Percentiles rank a stretch among this genome's conserved stretches.
These are phyloP conservation scores for Coprinopsis sp. DNA, from an alignment of 768 basidiomycete genomes.

Conservation along the genomic window DNA sequence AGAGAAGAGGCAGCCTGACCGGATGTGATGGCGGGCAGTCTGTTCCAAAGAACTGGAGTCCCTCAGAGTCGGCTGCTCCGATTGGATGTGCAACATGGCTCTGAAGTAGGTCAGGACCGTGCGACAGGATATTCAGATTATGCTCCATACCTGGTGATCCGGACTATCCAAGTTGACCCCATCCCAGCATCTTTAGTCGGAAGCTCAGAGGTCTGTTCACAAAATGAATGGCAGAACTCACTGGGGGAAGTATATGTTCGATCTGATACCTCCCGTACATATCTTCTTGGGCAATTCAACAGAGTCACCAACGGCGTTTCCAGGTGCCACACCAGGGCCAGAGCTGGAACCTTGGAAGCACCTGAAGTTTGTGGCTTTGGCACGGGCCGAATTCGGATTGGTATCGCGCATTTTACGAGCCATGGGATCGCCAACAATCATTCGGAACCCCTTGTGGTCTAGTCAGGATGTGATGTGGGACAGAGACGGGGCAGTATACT, in stretches of 20 bases:
- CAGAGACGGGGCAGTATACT: neutral
- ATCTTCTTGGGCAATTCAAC: neutral
- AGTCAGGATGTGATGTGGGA: neutral
- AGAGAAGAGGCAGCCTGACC: constrained; percentile 7
- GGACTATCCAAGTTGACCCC: constrained; percentile 1
- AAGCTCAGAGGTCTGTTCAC: no score
- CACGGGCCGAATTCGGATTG: constrained; percentile 2
- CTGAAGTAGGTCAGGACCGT: neutral
- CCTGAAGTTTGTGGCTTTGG: constrained; percentile 5
- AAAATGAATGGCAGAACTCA: no score
- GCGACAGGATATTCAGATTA: neutral
- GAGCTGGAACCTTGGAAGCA: constrained; percentile 5
- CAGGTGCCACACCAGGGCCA: constrained; percentile 1
- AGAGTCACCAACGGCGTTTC: neutral
- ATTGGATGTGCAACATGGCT: constrained; percentile 6
- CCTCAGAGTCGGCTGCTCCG: no score
- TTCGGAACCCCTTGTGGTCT: constrained; percentile 1
- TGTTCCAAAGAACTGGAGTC: neutral
- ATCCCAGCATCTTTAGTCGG: no score
- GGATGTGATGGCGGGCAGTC: constrained; percentile 8
- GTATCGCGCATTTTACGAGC: constrained; percentile 1
- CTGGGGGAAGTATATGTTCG: constrained; percentile 6
- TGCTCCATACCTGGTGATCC: constrained; percentile 3
- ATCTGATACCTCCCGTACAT: constrained; percentile 4
- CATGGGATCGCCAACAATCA: constrained; percentile 2